phyloP scores from a whole-genome alignment of 2,329 filamentous ascomycete species.

The Podosphaera leucotricha region DNA sequence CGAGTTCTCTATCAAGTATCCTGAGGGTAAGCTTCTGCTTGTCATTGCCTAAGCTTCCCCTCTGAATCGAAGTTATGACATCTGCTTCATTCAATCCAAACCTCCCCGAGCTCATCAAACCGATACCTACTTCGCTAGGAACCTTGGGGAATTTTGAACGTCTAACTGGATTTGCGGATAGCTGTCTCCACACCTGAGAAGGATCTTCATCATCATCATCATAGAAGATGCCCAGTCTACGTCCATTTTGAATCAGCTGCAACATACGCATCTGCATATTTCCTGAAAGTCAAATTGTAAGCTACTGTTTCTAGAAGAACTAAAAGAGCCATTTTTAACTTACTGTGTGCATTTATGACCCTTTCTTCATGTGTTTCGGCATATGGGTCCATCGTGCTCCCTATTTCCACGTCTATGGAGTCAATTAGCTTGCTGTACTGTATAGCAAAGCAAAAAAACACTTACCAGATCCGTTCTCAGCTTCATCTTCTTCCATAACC shows the following conservation, averaged over 20 bases:
- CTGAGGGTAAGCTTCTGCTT: slow-evolving; percentile 40
- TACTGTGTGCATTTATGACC: neutral
- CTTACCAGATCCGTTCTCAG: neutral
- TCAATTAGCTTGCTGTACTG: neutral
- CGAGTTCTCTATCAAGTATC: slow-evolving; percentile 63
- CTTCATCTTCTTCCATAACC: neutral
- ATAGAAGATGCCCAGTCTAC: neutral
- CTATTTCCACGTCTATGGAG: neutral
- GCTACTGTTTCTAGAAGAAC: neutral
- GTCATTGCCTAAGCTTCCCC: slow-evolving; percentile 18
- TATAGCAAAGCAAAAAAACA: neutral
- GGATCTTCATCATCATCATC: neutral
- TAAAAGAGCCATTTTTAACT: neutral
- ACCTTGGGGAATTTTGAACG: slow-evolving; percentile 43
- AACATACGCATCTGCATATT: neutral
- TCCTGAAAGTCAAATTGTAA: neutral
- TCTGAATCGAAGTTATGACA: slow-evolving; percentile 22
- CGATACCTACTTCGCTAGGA: slow-evolving; percentile 51
- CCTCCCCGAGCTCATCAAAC: slow-evolving; percentile 58
- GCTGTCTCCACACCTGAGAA: neutral
- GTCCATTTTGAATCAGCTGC: neutral
- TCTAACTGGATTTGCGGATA: neutral
- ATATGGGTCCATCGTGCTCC: neutral
- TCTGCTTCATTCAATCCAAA: slow-evolving; percentile 48
- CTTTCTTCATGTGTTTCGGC: neutral